phyloP scores from a whole-genome alignment of 345 rosid species.

The Adansonia digitata region DNA sequence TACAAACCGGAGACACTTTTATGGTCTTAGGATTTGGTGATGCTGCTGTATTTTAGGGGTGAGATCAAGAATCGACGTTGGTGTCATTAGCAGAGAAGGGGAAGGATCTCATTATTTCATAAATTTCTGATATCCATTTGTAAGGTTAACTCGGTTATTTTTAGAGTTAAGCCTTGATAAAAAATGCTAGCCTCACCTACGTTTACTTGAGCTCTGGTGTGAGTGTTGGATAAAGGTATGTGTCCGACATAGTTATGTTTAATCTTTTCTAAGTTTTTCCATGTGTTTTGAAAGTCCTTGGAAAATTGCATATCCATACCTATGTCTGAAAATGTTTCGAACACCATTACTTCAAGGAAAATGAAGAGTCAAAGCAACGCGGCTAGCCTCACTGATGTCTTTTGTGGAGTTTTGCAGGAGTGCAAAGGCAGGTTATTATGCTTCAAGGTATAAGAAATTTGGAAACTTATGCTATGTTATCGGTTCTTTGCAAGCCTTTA shows the following conservation, averaged over 20 bases:
- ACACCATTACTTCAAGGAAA: no score
- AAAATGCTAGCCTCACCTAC: no score
- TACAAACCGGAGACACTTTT: neutral
- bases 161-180: neutral
- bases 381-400: slow-evolving; percentile 10
- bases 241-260: no score
- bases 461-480: slow-evolving; percentile 83
- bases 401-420: slow-evolving; percentile 53
- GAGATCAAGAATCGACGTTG: slow-evolving; percentile 66
- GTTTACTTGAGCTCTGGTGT: no score
- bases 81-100: slow-evolving; percentile 54
- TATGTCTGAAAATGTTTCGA: no score
- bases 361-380: no score
- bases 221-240: no score
- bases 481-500: slow-evolving; percentile 84
- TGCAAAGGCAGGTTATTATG: slow-evolving; percentile 93
- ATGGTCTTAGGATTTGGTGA: slow-evolving; percentile 13
- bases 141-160: slow-evolving; percentile 38
- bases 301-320: no score
- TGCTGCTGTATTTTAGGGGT: slow-evolving; percentile 44
- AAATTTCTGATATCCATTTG: slow-evolving; percentile 94
- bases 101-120: slow-evolving; percentile 69
- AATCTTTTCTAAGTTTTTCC: no score
- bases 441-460: slow-evolving; percentile 84
- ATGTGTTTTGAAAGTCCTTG: no score